Conservation (phyloP, 306 rosid genomes). For the Hylodesmum podocarpum region DNA sequence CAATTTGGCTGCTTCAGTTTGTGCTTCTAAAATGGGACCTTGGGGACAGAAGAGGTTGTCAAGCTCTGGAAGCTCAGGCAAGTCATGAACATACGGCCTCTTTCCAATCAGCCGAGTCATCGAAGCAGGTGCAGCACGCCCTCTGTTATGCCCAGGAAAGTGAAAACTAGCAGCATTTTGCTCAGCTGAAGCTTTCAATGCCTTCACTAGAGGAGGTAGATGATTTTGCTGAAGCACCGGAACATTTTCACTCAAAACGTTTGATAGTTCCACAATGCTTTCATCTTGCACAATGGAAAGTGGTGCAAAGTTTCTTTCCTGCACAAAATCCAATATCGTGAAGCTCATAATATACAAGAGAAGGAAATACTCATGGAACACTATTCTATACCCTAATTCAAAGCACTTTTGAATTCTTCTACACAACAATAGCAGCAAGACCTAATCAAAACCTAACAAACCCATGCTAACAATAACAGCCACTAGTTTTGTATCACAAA, state of each 20-base stretch:
- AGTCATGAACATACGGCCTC: constrained; percentile 66
- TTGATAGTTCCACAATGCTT: constrained; percentile 15
- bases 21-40: constrained; percentile 86
- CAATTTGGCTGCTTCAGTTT: constrained; percentile 69
- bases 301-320: constrained; percentile 37
- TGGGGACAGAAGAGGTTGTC: constrained; percentile 77
- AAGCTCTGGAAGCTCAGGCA: constrained; percentile 79
- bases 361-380: not conserved
- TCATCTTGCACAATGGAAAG: constrained; percentile 16
- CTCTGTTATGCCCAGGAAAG: constrained; percentile 96
- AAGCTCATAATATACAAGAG: not conserved
- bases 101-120: constrained; percentile 64
- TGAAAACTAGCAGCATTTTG: constrained; percentile 68
- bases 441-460: not conserved
- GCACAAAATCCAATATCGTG: not conserved
- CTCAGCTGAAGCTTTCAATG: constrained; percentile 70
- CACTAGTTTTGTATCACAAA: not conserved
- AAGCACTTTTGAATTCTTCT: not conserved
- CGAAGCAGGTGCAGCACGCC: constrained; percentile 77
- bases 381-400: not conserved
- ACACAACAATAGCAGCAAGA: not conserved
- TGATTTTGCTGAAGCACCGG: constrained; percentile 23
- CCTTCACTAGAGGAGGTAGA: constrained; percentile 63
- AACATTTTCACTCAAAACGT: constrained; percentile 3
- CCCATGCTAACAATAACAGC: too few species aligned